A percentile compares a stretch with the other conserved stretches of the same genome.
These are phyloP conservation scores for Fagopyrum homotropicum DNA, from an alignment of 148 eudicot species.

Conservation along the genomic window DNA sequence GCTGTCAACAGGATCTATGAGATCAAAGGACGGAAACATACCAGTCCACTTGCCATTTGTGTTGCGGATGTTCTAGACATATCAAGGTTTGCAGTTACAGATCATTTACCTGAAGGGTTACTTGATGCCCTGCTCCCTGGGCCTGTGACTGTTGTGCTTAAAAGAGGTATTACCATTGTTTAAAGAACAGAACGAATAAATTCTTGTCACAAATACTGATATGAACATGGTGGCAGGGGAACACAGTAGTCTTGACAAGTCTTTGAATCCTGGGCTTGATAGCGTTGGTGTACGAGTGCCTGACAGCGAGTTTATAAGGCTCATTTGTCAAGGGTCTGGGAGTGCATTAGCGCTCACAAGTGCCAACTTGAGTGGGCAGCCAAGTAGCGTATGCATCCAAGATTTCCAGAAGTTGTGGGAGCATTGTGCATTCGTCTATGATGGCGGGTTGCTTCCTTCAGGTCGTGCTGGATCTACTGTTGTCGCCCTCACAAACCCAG, in stretches of 20 bases:
- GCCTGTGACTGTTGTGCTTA: conserved; percentile 81
- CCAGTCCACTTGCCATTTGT: conserved; percentile 91
- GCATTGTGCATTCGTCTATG: conserved; percentile 69
- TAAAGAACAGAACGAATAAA: not conserved
- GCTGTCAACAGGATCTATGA: conserved; percentile 82
- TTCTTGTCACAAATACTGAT: not conserved
- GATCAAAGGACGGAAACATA: conserved; percentile 82
- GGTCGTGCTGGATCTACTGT: conserved; percentile 93
- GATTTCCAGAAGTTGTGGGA: conserved; percentile 78
- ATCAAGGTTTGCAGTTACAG: conserved; percentile 58
- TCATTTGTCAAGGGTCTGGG: conserved; percentile 55
- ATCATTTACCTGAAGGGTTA: conserved; percentile 68
- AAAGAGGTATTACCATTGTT: conserved; percentile 42
- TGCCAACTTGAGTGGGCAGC: conserved; percentile 86
- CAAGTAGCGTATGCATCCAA: conserved; percentile 68
- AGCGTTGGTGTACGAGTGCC: conserved; percentile 89
- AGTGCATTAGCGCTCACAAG: conserved; percentile 94
- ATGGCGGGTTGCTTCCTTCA: conserved; percentile 79
- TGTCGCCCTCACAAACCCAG: conserved; percentile 61
- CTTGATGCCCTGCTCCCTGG: conserved; percentile 87
- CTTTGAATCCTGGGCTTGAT: conserved; percentile 69
- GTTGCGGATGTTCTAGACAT: conserved; percentile 81
- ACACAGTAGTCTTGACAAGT: conserved; percentile 74
- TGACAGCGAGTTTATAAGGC: conserved; percentile 61
- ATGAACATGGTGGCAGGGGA: conserved; percentile 44